Evolutionary conservation across 331 rosid genomes (phyloP).

Genomic region (Ulmus americana): DNA sequence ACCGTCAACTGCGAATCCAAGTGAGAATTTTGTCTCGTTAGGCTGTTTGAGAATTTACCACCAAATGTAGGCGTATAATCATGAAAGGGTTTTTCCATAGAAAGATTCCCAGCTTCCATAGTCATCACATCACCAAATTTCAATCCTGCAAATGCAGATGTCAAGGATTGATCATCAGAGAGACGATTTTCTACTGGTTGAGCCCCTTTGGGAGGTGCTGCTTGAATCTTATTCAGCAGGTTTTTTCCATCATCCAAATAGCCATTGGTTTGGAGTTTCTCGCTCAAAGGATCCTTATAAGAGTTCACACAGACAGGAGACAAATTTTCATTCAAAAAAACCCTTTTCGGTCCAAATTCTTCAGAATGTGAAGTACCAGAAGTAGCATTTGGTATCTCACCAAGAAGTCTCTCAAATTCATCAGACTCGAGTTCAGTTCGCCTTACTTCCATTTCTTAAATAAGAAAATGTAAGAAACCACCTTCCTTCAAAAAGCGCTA

Average conservation of each 20-base stretch:
- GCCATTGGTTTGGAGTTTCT: constrained; percentile 20
- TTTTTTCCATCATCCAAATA: constrained; percentile 27
- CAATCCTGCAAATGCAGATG: constrained; percentile 35
- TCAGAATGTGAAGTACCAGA: constrained; percentile 32
- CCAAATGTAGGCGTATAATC: constrained; percentile 14
- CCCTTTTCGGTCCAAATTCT: constrained; percentile 19
- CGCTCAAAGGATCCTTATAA: constrained; percentile 21
- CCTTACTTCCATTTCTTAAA: constrained; percentile 30
- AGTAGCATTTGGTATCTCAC: constrained; percentile 46
- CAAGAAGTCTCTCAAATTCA: constrained; percentile 43
- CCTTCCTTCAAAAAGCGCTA: constrained; percentile 15
- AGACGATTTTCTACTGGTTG: constrained; percentile 22
- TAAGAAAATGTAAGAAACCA: neutral
- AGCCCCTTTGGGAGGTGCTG: constrained; percentile 22
- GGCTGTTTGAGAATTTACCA: constrained; percentile 18
- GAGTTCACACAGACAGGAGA: constrained; percentile 21
- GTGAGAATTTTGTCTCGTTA: constrained; percentile 19
- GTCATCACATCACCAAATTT: constrained; percentile 19
- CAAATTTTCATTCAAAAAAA: constrained; percentile 18
- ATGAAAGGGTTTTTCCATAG: constrained; percentile 14
- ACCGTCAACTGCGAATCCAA: constrained; percentile 21
- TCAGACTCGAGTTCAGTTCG: constrained; percentile 33
- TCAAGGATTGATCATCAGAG: constrained; percentile 33
- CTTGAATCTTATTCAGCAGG: constrained; percentile 25
- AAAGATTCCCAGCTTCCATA: constrained; percentile 8